A percentile compares a stretch with the other conserved stretches of the same genome.
These are phyloP conservation scores for Pleurotus giganteus DNA, from an alignment of 768 basidiomycete species.

Conservation along the genomic window DNA sequence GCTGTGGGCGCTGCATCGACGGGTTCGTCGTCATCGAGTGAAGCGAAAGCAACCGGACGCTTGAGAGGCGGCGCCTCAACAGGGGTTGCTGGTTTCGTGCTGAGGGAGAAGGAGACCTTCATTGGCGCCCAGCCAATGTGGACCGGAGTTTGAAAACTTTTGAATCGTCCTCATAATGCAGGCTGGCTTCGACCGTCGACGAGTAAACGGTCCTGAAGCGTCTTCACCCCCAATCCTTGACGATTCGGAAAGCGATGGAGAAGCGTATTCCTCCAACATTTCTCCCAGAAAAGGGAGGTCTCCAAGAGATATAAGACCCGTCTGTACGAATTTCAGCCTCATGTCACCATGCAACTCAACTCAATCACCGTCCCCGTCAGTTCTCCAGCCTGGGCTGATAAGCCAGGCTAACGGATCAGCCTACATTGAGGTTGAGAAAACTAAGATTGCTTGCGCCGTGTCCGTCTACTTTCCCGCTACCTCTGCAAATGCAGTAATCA, in stretches of 20 bases:
- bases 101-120: slow-evolving; percentile 91
- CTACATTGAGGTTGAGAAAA: slow-evolving; percentile 89
- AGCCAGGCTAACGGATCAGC: slow-evolving; percentile 95
- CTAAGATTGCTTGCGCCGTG: slow-evolving; percentile 97
- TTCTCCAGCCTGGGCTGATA: slow-evolving; percentile 86
- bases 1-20: slow-evolving; percentile 48
- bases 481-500: slow-evolving; percentile 5
- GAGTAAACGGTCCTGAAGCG: slow-evolving; percentile 89
- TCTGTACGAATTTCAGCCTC: slow-evolving; percentile 55
- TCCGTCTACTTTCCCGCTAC: slow-evolving; percentile 38
- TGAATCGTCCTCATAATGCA: slow-evolving; percentile 37
- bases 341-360: slow-evolving; percentile 15
- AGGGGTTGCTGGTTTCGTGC: slow-evolving; percentile 51
- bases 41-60: slow-evolving; percentile 61
- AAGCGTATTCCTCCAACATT: slow-evolving; percentile 28
- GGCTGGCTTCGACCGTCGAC: slow-evolving; percentile 74
- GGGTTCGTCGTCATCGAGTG: slow-evolving; percentile 61
- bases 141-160: slow-evolving; percentile 13
- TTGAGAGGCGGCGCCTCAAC: slow-evolving; percentile 38
- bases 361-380: slow-evolving; percentile 37
- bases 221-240: slow-evolving; percentile 67
- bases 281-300: slow-evolving; percentile 48
- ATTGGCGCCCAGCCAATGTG: slow-evolving; percentile 37
- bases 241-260: slow-evolving; percentile 26
- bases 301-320: slow-evolving; percentile 72